Evolutionary conservation across 176 grass and related monocot genomes (phyloP).

Genomic region (Tuctoria greenei): DNA sequence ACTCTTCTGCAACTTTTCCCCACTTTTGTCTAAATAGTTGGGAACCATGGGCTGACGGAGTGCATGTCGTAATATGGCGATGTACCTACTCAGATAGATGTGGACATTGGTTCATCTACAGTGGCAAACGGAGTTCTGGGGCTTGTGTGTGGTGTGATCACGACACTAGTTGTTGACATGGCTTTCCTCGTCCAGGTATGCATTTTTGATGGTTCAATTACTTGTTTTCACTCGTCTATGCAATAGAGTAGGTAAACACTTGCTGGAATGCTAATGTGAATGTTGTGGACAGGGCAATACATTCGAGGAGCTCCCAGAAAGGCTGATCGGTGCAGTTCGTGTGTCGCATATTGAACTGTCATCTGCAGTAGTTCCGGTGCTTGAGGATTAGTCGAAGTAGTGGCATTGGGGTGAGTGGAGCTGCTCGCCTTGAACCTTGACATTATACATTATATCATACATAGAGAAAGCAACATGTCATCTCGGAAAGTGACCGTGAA

Average conservation of each 20-base stretch:
- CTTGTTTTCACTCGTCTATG: neutral
- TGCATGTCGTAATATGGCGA: slow-evolving; percentile 15
- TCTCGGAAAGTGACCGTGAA: slow-evolving; percentile 1
- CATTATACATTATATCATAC: slow-evolving; percentile 26
- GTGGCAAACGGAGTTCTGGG: slow-evolving; percentile 97
- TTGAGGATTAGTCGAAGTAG: slow-evolving; percentile 49
- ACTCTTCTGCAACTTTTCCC: neutral
- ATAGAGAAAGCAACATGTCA: slow-evolving; percentile 13
- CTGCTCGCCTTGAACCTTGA: slow-evolving; percentile 4
- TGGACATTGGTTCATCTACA: slow-evolving; percentile 96
- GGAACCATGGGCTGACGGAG: neutral
- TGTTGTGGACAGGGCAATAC: slow-evolving; percentile 55
- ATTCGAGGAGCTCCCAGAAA: slow-evolving; percentile 81
- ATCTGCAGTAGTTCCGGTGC: slow-evolving; percentile 64
- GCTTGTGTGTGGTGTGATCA: slow-evolving; percentile 86
- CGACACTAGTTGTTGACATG: slow-evolving; percentile 94
- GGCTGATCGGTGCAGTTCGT: slow-evolving; percentile 91
- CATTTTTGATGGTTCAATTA: neutral
- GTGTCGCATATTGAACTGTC: slow-evolving; percentile 82
- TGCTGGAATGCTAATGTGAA: neutral
- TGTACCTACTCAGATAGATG: slow-evolving; percentile 73
- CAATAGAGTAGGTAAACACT: neutral
- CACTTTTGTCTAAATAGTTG: neutral
- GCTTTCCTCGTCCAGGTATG: slow-evolving; percentile 96
- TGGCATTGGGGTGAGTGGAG: neutral